Evolutionary conservation across 1,284 basidiomycete genomes (phyloP).

Genomic region (Microbotryum saponariae): DNA sequence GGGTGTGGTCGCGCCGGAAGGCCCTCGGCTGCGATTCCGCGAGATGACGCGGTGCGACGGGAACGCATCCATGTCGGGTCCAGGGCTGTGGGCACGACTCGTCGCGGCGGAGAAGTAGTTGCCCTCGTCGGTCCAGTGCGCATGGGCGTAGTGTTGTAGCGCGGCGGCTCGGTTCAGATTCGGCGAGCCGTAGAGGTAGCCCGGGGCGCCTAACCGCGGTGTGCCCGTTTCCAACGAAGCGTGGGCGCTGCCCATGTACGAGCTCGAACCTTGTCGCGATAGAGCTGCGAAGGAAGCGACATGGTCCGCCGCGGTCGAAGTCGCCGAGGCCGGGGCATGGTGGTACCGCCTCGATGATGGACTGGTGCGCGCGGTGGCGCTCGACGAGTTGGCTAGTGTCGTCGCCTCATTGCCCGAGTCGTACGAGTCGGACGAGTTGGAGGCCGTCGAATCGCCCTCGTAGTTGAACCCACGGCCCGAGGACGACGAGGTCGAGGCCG

Average conservation of each 20-base stretch:
- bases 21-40: constrained; percentile 17
- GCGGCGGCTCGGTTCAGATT: neutral
- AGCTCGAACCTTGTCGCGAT: neutral
- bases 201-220: too few species aligned
- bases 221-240: too few species aligned
- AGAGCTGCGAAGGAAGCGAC: constrained; percentile 1
- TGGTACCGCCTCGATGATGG: neutral
- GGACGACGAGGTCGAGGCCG: too few species aligned
- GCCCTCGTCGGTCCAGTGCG: constrained; percentile 11
- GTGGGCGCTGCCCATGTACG: neutral
- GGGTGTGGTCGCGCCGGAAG: constrained; percentile 19
- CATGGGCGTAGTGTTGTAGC: constrained; percentile 1
- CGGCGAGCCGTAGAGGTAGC: too few species aligned
- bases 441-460: constrained; percentile 7
- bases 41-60: constrained; percentile 14
- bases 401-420: constrained; percentile 22
- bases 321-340: neutral
- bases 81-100: constrained; percentile 7
- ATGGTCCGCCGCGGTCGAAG: neutral
- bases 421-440: constrained; percentile 23
- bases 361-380: constrained; percentile 4
- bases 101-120: constrained; percentile 12
- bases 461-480: too few species aligned
- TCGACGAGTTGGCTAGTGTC: neutral
- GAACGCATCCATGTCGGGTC: constrained; percentile 20